Evolutionary conservation across 2,329 filamentous ascomycete species (phyloP).

Genomic region (Cladorrhinum sp.): DNA sequence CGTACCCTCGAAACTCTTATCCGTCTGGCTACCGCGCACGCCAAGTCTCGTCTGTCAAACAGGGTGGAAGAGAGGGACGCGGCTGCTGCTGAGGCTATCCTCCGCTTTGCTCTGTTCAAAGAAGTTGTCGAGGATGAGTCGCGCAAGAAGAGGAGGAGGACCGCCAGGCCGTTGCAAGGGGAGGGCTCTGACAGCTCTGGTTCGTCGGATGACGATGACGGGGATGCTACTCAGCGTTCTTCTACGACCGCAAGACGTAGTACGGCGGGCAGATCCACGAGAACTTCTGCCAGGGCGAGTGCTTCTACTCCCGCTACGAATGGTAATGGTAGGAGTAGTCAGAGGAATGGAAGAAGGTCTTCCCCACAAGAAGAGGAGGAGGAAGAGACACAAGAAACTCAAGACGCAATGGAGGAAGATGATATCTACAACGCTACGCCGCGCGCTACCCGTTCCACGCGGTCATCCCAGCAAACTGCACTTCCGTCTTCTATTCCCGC

Average conservation of each 20-base stretch:
- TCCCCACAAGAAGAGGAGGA: constrained; percentile 48
- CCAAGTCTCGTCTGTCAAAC: constrained; percentile 84
- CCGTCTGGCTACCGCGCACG: constrained; percentile 92
- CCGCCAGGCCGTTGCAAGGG: constrained; percentile 50
- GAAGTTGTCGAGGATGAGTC: constrained; percentile 81
- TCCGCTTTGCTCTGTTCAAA: constrained; percentile 95
- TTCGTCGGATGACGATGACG: constrained; percentile 58
- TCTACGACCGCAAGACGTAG: constrained; percentile 25
- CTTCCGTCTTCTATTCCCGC: constrained; percentile 77
- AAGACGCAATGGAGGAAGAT: constrained; percentile 48
- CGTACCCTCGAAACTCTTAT: constrained; percentile 98
- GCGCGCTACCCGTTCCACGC: constrained; percentile 37
- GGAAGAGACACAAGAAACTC: constrained; percentile 46
- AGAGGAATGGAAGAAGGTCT: neutral
- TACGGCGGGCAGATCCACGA: constrained; percentile 35
- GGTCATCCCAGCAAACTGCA: constrained; percentile 57
- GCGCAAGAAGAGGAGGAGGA: constrained; percentile 78
- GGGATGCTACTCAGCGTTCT: constrained; percentile 37
- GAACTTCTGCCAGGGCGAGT: constrained; percentile 9
- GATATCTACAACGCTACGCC: constrained; percentile 44
- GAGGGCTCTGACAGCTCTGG: constrained; percentile 59
- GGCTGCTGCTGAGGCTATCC: constrained; percentile 78
- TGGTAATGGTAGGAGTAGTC: neutral
- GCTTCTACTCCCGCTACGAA: constrained; percentile 11
- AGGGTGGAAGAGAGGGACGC: constrained; percentile 89